A percentile compares a stretch with the other conserved stretches of the same genome.
phyloP scores from a whole-genome alignment of 2,329 filamentous ascomycete species.

The Colletotrichum nymphaeae region DNA sequence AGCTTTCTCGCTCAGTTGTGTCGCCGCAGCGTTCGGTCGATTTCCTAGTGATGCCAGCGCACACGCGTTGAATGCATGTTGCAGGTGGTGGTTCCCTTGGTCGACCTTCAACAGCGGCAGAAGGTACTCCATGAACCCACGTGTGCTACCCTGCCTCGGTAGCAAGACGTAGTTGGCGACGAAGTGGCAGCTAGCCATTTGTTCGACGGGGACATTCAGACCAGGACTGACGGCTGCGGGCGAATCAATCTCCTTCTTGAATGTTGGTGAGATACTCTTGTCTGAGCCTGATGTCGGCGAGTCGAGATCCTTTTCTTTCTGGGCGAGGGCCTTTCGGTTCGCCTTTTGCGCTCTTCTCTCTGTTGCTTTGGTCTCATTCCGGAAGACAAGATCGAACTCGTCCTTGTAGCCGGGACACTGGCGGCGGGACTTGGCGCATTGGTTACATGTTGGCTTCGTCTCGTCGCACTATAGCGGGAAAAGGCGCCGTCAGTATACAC shows the following conservation, averaged over 20 bases:
- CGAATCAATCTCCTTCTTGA: conserved; percentile 37
- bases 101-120: conserved; percentile 64
- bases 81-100: conserved; percentile 58
- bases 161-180: conserved; percentile 70
- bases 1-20: conserved; percentile 52
- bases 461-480: conserved; percentile 68
- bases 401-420: conserved; percentile 76
- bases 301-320: conserved; percentile 46
- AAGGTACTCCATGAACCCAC: conserved; percentile 70
- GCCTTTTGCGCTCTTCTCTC: conserved; percentile 70
- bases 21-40: conserved; percentile 50
- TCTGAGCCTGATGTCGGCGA: conserved; percentile 40
- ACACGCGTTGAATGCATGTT: conserved; percentile 69
- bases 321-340: conserved; percentile 57
- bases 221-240: conserved; percentile 43
- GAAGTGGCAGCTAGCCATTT: conserved; percentile 70
- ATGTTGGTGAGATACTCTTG: conserved; percentile 36
- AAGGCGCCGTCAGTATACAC: conserved; percentile 34
- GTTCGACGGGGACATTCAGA: conserved; percentile 61
- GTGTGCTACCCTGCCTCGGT: conserved; percentile 59
- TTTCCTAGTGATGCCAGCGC: conserved; percentile 69
- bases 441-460: conserved; percentile 72
- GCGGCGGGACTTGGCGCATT: conserved; percentile 72
- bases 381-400: conserved; percentile 78
- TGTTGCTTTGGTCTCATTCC: conserved; percentile 77